phyloP scores from a whole-genome alignment of 2,329 filamentous ascomycete species.

The Hirsutella thompsonii region DNA sequence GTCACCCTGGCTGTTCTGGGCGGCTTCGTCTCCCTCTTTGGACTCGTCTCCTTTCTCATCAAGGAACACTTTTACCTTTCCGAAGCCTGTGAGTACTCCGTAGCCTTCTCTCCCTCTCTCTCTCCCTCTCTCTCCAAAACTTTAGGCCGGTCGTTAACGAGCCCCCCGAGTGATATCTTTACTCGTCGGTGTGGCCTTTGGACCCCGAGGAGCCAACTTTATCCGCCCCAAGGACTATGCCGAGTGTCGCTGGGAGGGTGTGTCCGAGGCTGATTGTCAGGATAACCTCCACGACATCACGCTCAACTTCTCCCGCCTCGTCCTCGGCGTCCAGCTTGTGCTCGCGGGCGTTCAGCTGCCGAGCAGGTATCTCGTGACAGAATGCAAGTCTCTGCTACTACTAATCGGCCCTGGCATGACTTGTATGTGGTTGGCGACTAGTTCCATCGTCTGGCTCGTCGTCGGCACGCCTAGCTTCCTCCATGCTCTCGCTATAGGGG shows the following conservation, averaged over 20 bases:
- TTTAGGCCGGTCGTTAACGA: too few relatives aligned
- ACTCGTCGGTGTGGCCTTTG: constrained; percentile 65
- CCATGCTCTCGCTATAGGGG: constrained; percentile 66
- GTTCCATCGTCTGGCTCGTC: constrained; percentile 63
- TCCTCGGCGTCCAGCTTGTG: constrained; percentile 82
- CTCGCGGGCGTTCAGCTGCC: constrained; percentile 81
- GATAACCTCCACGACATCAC: constrained; percentile 58
- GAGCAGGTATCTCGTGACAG: constrained; percentile 61
- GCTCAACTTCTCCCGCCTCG: constrained; percentile 72
- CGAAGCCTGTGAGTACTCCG: constrained; percentile 70
- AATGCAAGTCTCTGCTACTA: constrained; percentile 65
- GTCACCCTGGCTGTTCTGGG: constrained; percentile 69
- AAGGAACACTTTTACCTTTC: constrained; percentile 89
- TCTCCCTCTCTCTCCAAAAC: not conserved
- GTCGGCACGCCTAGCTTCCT: constrained; percentile 61
- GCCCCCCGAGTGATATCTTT: constrained; percentile 71
- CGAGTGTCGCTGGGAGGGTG: constrained; percentile 12
- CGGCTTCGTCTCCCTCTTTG: constrained; percentile 83
- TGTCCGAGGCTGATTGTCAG: constrained; percentile 17
- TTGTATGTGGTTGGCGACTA: constrained; percentile 76
- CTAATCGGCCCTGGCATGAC: constrained; percentile 78
- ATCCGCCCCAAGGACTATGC: constrained; percentile 69
- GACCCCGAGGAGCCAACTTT: constrained; percentile 63
- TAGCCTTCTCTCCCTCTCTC: not conserved
- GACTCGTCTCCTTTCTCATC: constrained; percentile 74